A percentile compares a stretch with the other conserved stretches of the same genome.
Conservation (phyloP, 805 yeast genomes). For the Geotrichum ghanense region DNA sequence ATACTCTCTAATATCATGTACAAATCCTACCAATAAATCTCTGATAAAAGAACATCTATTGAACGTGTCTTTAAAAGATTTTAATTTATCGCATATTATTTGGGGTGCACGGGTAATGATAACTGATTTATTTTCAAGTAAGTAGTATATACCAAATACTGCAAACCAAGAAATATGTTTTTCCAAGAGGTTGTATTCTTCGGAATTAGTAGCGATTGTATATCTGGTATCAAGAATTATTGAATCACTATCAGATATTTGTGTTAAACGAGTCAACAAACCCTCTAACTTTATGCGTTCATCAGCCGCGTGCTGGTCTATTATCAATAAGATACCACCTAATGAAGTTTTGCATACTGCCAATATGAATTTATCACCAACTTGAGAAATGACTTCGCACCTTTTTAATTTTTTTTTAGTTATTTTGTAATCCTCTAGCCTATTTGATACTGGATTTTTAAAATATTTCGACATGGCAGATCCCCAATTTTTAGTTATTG, state of each 20-base stretch:
- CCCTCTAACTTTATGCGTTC: constrained; percentile 58
- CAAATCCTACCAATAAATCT: constrained; percentile 5
- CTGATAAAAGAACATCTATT: no score
- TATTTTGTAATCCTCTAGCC: constrained; percentile 5
- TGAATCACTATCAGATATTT: constrained; percentile 18
- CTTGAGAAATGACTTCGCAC: constrained; percentile 30
- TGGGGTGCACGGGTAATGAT: constrained; percentile 15
- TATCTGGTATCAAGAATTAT: constrained; percentile 2
- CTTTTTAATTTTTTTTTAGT: constrained; percentile 5
- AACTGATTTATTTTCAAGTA: constrained; percentile 1
- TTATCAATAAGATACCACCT: constrained; percentile 23
- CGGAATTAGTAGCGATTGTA: background rate
- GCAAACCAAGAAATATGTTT: constrained; percentile 2
- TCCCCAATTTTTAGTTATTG: background rate
- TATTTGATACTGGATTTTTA: background rate
- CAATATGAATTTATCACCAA: constrained; percentile 55
- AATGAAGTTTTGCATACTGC: constrained; percentile 19
- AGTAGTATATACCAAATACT: constrained; percentile 10
- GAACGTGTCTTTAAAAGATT: constrained; percentile 3
- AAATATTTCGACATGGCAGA: background rate
- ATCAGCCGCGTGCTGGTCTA: constrained; percentile 84
- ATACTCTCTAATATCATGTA: constrained; percentile 1
- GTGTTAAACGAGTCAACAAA: constrained; percentile 30
- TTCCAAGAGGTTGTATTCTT: constrained; percentile 3
- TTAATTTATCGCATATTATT: constrained; percentile 2